Evolutionary conservation across 192 early-diverging fungal genomes (phyloP), one percentile per base, ranked within the genome.

Genomic region (Backusella mclennaniae): DNA sequence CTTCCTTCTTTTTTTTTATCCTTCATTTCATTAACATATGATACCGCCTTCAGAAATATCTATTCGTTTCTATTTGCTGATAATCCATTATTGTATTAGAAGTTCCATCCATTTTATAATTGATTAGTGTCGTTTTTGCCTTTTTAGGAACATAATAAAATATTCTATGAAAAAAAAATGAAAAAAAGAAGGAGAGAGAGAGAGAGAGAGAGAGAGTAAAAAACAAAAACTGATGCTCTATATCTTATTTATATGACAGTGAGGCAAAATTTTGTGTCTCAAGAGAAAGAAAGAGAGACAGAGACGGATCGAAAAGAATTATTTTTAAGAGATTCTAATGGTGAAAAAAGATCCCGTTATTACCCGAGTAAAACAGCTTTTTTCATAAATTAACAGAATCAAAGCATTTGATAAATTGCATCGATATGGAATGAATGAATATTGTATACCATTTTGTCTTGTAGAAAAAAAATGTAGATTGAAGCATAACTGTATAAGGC

Each of bases 301-400:
- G 42, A 15, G 19, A 49, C 17, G n/a, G 17, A 49, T 49, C 46
- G 6, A 49, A 19, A 4, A 19, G 46, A 7, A 49, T 49, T 49
- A 49, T n/a, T 49, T 49, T 63, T 63, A 63, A 63, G 56, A 63
- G 56, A 9, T 63, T 63, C 7, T 7, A 63, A 29, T 4, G 6
- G 6, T 63, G 56, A 11, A 63, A 44, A 53, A 63, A 63, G 56
- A 63, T 63, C 56, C 56, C 56, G 56, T 63, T 63, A 29, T 63
- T 63, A 63, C 56, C 56, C 56, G 56, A 63, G 29, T 26, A 63
- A 26, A 63, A 63, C 56, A 63, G 56, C 12, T 63, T 63, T 63
- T 63, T 26, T 29, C 26, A 23, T 59, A 4, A 12, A 63, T 63
- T 63, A 9, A 26, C 56, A 63, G 46, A 21, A n/a, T 17, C 6